Evolutionary conservation across 208 protist genomes (phyloP), one percentile per base, ranked within the genome.

Genomic region (Endotrypanum monterogeii): DNA sequence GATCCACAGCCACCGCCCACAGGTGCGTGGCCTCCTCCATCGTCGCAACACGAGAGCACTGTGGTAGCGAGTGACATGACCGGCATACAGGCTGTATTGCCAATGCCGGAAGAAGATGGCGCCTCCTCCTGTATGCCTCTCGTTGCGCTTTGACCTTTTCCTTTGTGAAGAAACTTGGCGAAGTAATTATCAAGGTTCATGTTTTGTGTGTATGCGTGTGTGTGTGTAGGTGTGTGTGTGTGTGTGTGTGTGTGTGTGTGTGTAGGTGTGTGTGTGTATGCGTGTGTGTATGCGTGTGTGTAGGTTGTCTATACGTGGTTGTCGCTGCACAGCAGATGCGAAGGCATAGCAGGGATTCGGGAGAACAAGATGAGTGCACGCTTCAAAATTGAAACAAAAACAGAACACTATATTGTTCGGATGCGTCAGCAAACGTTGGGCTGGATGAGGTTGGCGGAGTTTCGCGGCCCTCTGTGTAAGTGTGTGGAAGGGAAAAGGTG

Each of bases 151-250:
- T 28, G 71, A 14, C 18, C 48, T 14, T 50, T 68, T 3, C 61
- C 66, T 51, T 76, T 74, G 65, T 78, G 62, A 37, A 91, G 74
- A 56, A 84, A 91, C 20, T 56, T 71, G 39, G 87, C 71, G 51
- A 91, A 91, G 78, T 91, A 91, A 52, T 91, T 91, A 37, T 91
- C 82, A 28, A 91, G 50, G 54, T 79, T 90, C 80, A 83, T 86
- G 7, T 11, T 68, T 20, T 35, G 5, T 51, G 55, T 25, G 23
- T 75, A 30, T 46, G 37, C 39, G n/a, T 52, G 61, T 55, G 28
- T 57, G 44, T 67, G 23, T 75, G 57, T 67, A 50, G 67, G 71
- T 48, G 60, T 67, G 37, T 46, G 65, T 54, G 62, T 67, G 41
- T 52, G 11, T 67, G 61, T 67, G 37, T 71, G 61, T n/a, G 57